A percentile compares a stretch with the other conserved stretches of the same genome.
Conservation (phyloP, 495 filamentous ascomycete species). For the Platismatia glauca region DNA sequence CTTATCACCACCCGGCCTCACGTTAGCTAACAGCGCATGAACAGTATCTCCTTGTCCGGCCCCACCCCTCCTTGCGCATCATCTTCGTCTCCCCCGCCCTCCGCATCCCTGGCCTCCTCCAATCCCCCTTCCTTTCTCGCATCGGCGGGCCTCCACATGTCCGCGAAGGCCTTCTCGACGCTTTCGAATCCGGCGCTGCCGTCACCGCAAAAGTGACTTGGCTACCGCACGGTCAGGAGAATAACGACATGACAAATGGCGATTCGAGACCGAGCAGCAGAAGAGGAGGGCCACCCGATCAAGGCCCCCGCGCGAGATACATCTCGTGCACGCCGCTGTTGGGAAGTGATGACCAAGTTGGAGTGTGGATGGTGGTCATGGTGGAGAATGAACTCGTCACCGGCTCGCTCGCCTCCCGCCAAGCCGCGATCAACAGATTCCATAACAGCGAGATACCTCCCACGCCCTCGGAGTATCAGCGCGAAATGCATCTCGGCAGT, state of each 20-base stretch:
- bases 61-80: conserved; percentile 50
- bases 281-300: conserved; percentile 26
- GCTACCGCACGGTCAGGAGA: conserved; percentile 30
- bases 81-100: conserved; percentile 59
- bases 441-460: conserved; percentile 9
- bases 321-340: conserved; percentile 55
- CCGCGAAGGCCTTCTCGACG: conserved; percentile 43
- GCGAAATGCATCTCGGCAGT: conserved; percentile 1
- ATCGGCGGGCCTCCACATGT: conserved; percentile 48
- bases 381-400: conserved; percentile 40
- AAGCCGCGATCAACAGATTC: conserved; percentile 4
- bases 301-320: conserved; percentile 45
- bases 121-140: conserved; percentile 51
- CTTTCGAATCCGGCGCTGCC: conserved; percentile 46
- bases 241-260: not conserved
- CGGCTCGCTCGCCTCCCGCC: conserved; percentile 15
- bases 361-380: conserved; percentile 59
- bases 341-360: conserved; percentile 47
- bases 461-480: conserved; percentile 18
- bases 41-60: conserved; percentile 55
- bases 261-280: conserved; percentile 6
- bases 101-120: conserved; percentile 55
- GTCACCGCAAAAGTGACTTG: conserved; percentile 56
- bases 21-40: conserved; percentile 35
- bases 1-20: conserved; percentile 5